Conservation (phyloP, 768 basidiomycete species). For the Kwoniella shandongensis region DNA sequence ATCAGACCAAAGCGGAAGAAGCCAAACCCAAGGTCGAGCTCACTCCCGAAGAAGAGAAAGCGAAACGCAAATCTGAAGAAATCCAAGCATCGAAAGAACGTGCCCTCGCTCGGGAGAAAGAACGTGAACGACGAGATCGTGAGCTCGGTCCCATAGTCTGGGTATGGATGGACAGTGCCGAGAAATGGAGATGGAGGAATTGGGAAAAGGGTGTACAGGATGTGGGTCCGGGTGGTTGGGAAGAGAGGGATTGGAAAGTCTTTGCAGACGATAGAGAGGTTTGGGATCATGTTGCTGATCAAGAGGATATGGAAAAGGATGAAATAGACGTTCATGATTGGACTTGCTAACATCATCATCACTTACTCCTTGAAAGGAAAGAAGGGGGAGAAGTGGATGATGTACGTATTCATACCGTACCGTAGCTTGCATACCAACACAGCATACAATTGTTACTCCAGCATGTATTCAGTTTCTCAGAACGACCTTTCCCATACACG, state of each 20-base stretch:
- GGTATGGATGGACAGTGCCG: slow-evolving; percentile 32
- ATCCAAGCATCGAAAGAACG: not conserved
- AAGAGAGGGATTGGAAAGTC: slow-evolving; percentile 47
- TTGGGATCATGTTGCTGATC: slow-evolving; percentile 33
- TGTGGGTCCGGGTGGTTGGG: slow-evolving; percentile 36
- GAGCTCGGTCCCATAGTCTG: slow-evolving; percentile 32
- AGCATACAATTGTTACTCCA: no score
- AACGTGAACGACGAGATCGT: not conserved
- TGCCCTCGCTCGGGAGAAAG: not conserved
- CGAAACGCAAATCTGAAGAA: no score
- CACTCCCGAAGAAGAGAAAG: no score
- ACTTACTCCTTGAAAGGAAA: not conserved
- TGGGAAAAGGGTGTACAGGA: slow-evolving; percentile 33
- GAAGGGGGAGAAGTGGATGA: no score
- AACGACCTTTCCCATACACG: no score
- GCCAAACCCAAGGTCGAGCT: no score
- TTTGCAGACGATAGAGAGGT: slow-evolving; percentile 44
- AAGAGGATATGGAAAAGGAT: slow-evolving; percentile 19
- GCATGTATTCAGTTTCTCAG: no score
- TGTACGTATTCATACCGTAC: no score
- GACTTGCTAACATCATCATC: slow-evolving; percentile 15
- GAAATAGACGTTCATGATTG: slow-evolving; percentile 45
- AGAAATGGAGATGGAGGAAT: slow-evolving; percentile 45
- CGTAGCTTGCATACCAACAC: no score
- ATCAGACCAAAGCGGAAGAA: no score